Conservation (phyloP, 306 rosid species). For the Canavalia ensiformis region DNA sequence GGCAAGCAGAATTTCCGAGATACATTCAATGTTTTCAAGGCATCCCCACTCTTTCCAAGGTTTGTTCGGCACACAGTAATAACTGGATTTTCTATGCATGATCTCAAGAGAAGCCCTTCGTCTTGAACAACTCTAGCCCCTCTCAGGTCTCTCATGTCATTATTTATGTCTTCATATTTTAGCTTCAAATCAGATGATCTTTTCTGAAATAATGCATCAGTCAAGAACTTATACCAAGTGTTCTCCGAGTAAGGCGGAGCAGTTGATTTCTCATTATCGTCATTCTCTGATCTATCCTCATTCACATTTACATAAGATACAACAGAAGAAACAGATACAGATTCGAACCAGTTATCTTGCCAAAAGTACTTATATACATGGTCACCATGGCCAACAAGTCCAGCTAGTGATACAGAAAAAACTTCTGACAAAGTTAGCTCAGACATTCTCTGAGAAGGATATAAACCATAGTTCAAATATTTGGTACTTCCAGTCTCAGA, state of each 20-base stretch:
- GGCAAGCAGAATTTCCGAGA: slow-evolving; percentile 75
- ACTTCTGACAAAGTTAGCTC: slow-evolving; percentile 85
- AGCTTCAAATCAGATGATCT: slow-evolving; percentile 55
- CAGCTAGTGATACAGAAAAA: slow-evolving; percentile 84
- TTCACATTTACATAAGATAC: slow-evolving; percentile 42
- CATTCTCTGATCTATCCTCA: slow-evolving; percentile 51
- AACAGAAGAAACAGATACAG: slow-evolving; percentile 47
- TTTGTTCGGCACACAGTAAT: slow-evolving; percentile 68
- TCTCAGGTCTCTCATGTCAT: slow-evolving; percentile 46
- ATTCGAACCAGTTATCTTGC: slow-evolving; percentile 60
- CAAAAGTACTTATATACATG: slow-evolving; percentile 71
- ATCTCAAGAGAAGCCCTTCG: slow-evolving; percentile 58
- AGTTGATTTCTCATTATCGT: slow-evolving; percentile 50
- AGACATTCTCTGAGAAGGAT: slow-evolving; percentile 62
- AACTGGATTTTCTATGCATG: slow-evolving; percentile 80
- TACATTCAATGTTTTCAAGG: slow-evolving; percentile 76
- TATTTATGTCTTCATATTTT: slow-evolving; percentile 48
- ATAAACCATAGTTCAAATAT: slow-evolving; percentile 49
- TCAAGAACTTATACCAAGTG: slow-evolving; percentile 77
- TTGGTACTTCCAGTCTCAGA: slow-evolving; percentile 57
- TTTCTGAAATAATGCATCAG: slow-evolving; percentile 68
- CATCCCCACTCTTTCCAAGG: slow-evolving; percentile 62
- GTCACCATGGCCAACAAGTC: slow-evolving; percentile 89
- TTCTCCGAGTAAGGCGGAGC: slow-evolving; percentile 61
- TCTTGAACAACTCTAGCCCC: slow-evolving; percentile 49